Base-by-base conservation (phyloP, 164 flowering plant genomes). In the Magnolia officinalis region DNA sequence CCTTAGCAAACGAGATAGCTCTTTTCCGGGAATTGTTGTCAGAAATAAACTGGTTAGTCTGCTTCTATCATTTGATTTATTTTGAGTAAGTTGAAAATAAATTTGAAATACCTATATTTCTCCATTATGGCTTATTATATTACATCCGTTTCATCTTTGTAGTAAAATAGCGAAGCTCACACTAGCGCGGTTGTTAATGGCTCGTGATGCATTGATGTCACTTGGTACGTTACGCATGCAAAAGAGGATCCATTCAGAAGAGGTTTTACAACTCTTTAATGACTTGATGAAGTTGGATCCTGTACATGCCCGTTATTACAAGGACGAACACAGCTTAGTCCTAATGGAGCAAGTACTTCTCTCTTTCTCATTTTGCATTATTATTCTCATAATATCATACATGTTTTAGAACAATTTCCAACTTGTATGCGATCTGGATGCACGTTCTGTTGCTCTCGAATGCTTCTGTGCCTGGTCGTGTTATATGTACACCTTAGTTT, bases 151-250 rank as follows among this genome's bases (percentile, higher is more conserved):
- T 74, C 68, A 23, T 37, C 21, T 21, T 65, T 83, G 83, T 72
- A 95, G 98, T 81, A 95, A 95, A 90, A 92, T 95, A 78, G 94
- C 92, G 73, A 95, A 88, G 89, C 96, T 93, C 78, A 91, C 96
- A 76, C 92, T 95, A 67, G 97, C 96, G 26, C 90, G 98, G 81
- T 74, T 95, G 71, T 80, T 93, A 85, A 83, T 79, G 79, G 93
- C 91, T 74, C 83, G 80, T 75, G 90, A 91, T 80, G 81, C 79
- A 18, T 75, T 91, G 78, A 58, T 82, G 72, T 75, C 83, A 64
- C 74, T 78, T 31, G 79, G 75, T 55, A 52, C 73, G 72, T 67
- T 83, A 55, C 49, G 29, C 79, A 75, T 74, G 50, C 67, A 75
- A 29, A 83, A 82, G 74, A 72, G 67, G 61, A 76, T 68, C 72